Conservation (phyloP, 108 stramenopile genomes). For the Chaetoceros tenuissimus region DNA sequence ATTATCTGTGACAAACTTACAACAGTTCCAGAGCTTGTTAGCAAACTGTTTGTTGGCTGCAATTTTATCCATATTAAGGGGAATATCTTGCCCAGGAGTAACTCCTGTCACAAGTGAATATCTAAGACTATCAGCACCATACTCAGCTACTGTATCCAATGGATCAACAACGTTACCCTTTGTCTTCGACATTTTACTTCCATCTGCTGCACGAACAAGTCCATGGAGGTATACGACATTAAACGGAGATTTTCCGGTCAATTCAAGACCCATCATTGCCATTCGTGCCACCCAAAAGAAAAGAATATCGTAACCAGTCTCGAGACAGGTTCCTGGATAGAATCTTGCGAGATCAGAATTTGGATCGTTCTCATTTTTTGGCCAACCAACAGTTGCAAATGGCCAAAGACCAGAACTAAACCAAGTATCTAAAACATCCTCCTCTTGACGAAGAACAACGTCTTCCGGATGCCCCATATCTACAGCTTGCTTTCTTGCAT, state of each 20-base stretch:
- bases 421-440: slow-evolving; percentile 97
- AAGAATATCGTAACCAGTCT: slow-evolving; percentile 98
- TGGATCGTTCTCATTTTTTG: slow-evolving; percentile 49
- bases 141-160: slow-evolving; percentile 88
- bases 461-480: slow-evolving; percentile 48
- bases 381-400: slow-evolving; percentile 94
- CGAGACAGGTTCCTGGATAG: slow-evolving; percentile 92
- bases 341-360: slow-evolving; percentile 74
- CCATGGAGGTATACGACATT: slow-evolving; percentile 87
- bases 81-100: slow-evolving; percentile 92
- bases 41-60: slow-evolving; percentile 87
- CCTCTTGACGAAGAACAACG: slow-evolving; percentile 81
- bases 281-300: slow-evolving; percentile 99
- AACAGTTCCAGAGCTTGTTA: slow-evolving; percentile 98
- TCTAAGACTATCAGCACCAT: slow-evolving; percentile 89
- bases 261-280: slow-evolving; percentile 96
- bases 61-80: slow-evolving; percentile 87
- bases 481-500: slow-evolving; percentile 68
- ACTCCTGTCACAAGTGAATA: slow-evolving; percentile 91
- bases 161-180: slow-evolving; percentile 99
- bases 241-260: slow-evolving; percentile 91
- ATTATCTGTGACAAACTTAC: slow-evolving; percentile 85
- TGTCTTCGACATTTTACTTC: slow-evolving; percentile 98
- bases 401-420: slow-evolving; percentile 98
- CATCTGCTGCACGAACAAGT: slow-evolving; percentile 93